A percentile compares a stretch with the other conserved stretches of the same genome.
Evolutionary conservation across 2,329 filamentous ascomycete genomes (phyloP).

Genomic region (Tolypocladium pustulatum): DNA sequence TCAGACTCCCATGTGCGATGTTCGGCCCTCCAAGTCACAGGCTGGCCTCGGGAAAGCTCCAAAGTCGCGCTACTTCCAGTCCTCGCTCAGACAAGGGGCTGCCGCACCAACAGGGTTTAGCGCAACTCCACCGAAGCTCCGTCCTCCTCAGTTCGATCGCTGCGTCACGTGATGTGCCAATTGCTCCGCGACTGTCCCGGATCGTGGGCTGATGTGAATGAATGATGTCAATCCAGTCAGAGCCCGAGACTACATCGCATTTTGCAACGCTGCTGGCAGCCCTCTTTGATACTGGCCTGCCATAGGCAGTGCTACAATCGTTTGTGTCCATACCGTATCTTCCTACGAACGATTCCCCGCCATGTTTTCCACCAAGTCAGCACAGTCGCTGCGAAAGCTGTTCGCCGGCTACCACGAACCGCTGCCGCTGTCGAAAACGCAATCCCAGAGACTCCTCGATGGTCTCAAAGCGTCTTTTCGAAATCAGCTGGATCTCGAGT

Average conservation of each 20-base stretch:
- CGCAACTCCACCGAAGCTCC: neutral
- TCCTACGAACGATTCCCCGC: neutral
- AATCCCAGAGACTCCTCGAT: constrained; percentile 44
- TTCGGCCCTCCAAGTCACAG: neutral
- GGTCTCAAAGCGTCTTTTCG: constrained; percentile 47
- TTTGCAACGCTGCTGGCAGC: constrained; percentile 1
- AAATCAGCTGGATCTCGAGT: constrained; percentile 45
- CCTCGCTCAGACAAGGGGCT: neutral
- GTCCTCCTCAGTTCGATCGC: too few relatives aligned
- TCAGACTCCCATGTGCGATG: neutral
- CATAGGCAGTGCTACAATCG: constrained; percentile 3
- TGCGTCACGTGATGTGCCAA: neutral
- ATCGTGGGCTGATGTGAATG: neutral
- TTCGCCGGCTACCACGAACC: constrained; percentile 39
- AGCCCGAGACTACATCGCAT: neutral
- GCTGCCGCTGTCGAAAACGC: constrained; percentile 35
- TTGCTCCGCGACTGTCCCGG: neutral
- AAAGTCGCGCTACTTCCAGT: neutral
- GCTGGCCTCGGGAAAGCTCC: neutral
- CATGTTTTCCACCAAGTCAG: constrained; percentile 28
- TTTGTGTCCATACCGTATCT: constrained; percentile 15
- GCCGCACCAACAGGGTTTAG: neutral
- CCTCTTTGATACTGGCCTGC: constrained; percentile 3
- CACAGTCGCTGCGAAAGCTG: constrained; percentile 25
- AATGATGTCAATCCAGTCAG: neutral